Conservation (phyloP, 164 flowering plant species). For the Kalanchoe fedtschenkoi region DNA sequence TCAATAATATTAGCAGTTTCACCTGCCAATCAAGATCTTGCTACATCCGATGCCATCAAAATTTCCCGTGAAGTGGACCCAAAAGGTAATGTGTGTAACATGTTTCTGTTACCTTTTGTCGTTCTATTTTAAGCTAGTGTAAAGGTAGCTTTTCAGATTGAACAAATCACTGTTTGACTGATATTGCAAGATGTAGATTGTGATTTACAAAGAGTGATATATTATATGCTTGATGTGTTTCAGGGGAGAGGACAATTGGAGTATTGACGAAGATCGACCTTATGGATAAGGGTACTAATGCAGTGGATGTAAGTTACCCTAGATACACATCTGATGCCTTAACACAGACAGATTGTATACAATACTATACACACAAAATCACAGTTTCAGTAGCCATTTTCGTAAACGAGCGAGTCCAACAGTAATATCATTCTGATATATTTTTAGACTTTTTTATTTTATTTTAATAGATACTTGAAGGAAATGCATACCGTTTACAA, state of each 20-base stretch:
- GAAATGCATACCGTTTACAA: conserved; percentile 9
- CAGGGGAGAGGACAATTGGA: conserved; percentile 85
- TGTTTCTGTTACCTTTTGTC: too few relatives aligned
- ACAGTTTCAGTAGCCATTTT: too few relatives aligned
- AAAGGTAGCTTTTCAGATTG: too few relatives aligned
- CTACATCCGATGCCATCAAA: conserved; percentile 90
- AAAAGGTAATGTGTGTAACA: conserved; percentile 37
- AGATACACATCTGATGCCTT: conserved; percentile 6
- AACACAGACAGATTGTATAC: too few relatives aligned
- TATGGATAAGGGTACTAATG: conserved; percentile 94
- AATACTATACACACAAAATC: too few relatives aligned
- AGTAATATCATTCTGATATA: too few relatives aligned
- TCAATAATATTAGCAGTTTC: conserved; percentile 81
- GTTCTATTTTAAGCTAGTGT: too few relatives aligned
- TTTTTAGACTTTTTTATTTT: neutral
- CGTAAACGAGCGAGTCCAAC: too few relatives aligned
- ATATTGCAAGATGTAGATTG: too few relatives aligned
- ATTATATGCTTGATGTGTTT: too few relatives aligned
- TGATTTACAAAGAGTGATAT: too few relatives aligned
- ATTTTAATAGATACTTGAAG: neutral
- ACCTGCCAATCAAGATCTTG: conserved; percentile 98
- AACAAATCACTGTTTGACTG: too few relatives aligned
- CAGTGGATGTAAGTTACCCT: conserved; percentile 65
- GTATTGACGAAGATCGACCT: conserved; percentile 92
- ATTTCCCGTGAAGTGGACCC: conserved; percentile 94